Percentiles rank a stretch among this genome's conserved stretches.
These are phyloP conservation scores for Phytophthora sojae DNA, from an alignment of 352 stramenopile genomes.

Conservation along the genomic window DNA sequence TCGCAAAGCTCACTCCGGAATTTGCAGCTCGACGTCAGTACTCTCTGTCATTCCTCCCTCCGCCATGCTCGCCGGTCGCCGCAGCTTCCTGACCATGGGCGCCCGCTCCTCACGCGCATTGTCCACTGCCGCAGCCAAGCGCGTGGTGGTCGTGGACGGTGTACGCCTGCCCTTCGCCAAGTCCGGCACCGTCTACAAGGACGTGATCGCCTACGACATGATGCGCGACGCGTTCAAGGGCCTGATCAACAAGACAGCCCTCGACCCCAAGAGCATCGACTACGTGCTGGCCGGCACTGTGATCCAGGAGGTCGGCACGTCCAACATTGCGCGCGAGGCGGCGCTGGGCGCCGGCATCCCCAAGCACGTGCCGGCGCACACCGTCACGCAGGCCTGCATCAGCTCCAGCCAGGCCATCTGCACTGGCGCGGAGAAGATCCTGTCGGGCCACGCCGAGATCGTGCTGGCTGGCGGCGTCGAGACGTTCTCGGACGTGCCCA, in stretches of 20 bases:
- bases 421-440: constrained; percentile 95
- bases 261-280: constrained; percentile 96
- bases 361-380: constrained; percentile 95
- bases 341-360: constrained; percentile 97
- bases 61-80: constrained; percentile 39
- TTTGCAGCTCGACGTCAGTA: constrained; percentile 23
- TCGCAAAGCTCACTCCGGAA: constrained; percentile 35
- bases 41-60: background rate
- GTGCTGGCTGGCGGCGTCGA: constrained; percentile 96
- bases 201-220: constrained; percentile 98
- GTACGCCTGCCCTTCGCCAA: constrained; percentile 96
- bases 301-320: constrained; percentile 97
- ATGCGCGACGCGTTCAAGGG: constrained; percentile 96
- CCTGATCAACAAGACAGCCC: constrained; percentile 94
- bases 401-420: constrained; percentile 96
- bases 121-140: constrained; percentile 46
- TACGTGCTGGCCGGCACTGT: constrained; percentile 97
- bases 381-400: constrained; percentile 97
- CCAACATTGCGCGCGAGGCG: constrained; percentile 97
- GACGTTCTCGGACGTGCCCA: constrained; percentile 98
- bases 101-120: constrained; percentile 44
- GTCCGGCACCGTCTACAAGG: constrained; percentile 96
- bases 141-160: constrained; percentile 95
- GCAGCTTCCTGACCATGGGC: constrained; percentile 23
- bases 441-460: constrained; percentile 95